Percentiles rank a stretch among this genome's conserved stretches.
Evolutionary conservation across 371 early-diverging fungal species (phyloP).

Genomic region (Parasitella parasitica): DNA sequence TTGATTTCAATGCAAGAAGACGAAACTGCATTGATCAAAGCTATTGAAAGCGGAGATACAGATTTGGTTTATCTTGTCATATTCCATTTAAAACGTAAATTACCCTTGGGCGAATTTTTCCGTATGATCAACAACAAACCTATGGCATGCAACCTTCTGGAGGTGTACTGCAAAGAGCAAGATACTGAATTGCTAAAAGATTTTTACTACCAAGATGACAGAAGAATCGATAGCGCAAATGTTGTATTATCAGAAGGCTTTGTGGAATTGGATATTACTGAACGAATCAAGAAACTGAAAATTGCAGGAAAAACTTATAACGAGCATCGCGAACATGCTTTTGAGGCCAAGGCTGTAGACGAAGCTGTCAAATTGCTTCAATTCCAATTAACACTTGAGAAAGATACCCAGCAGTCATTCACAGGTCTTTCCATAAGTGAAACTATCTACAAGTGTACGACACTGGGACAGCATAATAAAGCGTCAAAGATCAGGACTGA

Average conservation of each 20-base stretch:
- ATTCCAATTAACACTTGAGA: slow-evolving; percentile 71
- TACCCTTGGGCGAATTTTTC: slow-evolving; percentile 88
- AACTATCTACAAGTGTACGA: slow-evolving; percentile 81
- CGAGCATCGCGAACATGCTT: slow-evolving; percentile 68
- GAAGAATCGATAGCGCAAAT: slow-evolving; percentile 73
- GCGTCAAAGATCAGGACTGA: slow-evolving; percentile 81
- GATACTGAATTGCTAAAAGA: slow-evolving; percentile 80
- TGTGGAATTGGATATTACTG: slow-evolving; percentile 48
- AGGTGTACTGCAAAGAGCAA: slow-evolving; percentile 78
- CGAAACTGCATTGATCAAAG: slow-evolving; percentile 82
- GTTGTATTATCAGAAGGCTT: slow-evolving; percentile 62
- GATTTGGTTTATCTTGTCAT: slow-evolving; percentile 93
- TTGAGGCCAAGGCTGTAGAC: slow-evolving; percentile 81
- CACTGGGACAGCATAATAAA: slow-evolving; percentile 66
- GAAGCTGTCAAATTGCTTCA: slow-evolving; percentile 76
- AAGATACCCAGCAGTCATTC: slow-evolving; percentile 68
- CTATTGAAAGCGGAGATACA: slow-evolving; percentile 93
- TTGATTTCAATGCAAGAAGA: slow-evolving; percentile 92
- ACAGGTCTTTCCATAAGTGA: slow-evolving; percentile 79
- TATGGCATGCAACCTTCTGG: slow-evolving; percentile 79
- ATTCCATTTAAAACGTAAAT: slow-evolving; percentile 83
- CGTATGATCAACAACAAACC: slow-evolving; percentile 79
- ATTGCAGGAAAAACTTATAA: slow-evolving; percentile 69
- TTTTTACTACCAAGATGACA: slow-evolving; percentile 96
- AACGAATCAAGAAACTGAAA: slow-evolving; percentile 70